These are phyloP conservation scores for Gamsiella multidivaricata DNA, from an alignment of 192 early-diverging fungal species.

Conservation along the genomic window DNA sequence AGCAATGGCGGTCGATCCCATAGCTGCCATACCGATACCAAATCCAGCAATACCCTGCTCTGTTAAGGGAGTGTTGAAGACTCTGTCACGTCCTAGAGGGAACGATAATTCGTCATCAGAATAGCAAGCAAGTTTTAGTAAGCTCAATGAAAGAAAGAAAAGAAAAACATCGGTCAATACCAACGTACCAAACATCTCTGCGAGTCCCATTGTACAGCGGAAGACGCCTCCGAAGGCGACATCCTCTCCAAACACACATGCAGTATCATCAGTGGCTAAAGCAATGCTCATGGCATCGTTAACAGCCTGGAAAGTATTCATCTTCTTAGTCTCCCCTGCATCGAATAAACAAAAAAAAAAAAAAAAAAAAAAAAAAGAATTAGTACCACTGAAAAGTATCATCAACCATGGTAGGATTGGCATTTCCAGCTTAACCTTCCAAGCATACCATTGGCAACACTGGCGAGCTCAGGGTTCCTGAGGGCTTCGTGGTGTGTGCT, in stretches of 20 bases:
- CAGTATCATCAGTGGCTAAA: slow-evolving; percentile 86
- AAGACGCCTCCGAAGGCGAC: slow-evolving; percentile 98
- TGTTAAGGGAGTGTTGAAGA: slow-evolving; percentile 96
- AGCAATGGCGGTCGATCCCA: slow-evolving; percentile 96
- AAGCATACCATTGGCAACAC: slow-evolving; percentile 68
- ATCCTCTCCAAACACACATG: slow-evolving; percentile 97
- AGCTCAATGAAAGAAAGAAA: slow-evolving; percentile 2
- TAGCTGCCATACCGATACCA: slow-evolving; percentile 92
- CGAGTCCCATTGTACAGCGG: slow-evolving; percentile 90
- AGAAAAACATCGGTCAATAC: neutral
- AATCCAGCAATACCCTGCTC: slow-evolving; percentile 98
- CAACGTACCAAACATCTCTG: slow-evolving; percentile 84
- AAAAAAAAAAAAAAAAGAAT: neutral
- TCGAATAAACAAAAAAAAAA: neutral
- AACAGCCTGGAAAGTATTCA: slow-evolving; percentile 95
- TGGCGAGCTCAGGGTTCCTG: slow-evolving; percentile 75
- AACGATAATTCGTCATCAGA: too few relatives aligned
- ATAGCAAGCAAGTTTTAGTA: neutral
- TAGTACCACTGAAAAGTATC: slow-evolving; percentile 4
- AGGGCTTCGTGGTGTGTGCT: slow-evolving; percentile 77
- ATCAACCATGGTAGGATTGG: too few relatives aligned
- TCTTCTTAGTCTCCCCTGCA: slow-evolving; percentile 83
- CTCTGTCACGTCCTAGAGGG: slow-evolving; percentile 74
- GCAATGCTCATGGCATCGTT: slow-evolving; percentile 95
- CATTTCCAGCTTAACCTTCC: too few relatives aligned